Evolutionary conservation across 176 grass and related monocot genomes (phyloP), one percentile per base, ranked within the genome.

Genomic region (Oryza glumipatula): DNA sequence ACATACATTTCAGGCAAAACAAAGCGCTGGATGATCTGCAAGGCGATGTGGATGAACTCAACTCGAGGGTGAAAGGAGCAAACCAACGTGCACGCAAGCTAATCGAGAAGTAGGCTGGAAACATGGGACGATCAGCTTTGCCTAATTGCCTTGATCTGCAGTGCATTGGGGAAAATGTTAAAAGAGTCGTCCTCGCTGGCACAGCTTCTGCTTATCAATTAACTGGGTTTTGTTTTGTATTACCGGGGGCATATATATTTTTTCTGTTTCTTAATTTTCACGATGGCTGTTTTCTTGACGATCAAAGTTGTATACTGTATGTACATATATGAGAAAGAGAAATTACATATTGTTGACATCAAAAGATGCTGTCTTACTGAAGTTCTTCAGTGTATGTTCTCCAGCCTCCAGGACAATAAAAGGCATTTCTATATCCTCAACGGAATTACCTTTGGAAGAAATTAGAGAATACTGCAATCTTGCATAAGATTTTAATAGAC

Each of bases 11-110:
- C 88, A 90, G 93, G 82, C 93, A 95, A 95, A 95, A 85, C 81
- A 70, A 83, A 14, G 90, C 88, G 30, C 71, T 95, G 22, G 93
- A 86, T 76, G 12, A 70, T 23, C 77, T 92, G 72, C 77, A 92
- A 10, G 83, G 65, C n/a, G 93, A 95, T 19, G 86, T 95, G 58
- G 93, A 90, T 9, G 93, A 95, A 67, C 88, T 95, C 13, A 95
- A 92, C 78, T 49, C 71, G 51, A 77, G 88, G 78, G 83, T 88
- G 60, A 95, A 89, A 52, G 90, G 90, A 48, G 90, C 93, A 45
- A 94, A 94, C 84, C 82, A 87, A 22, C 93, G 82, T 39, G 90
- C 90, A 11, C 82, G 83, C 17, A 85, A 83, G 54, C 17, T 95
- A 33, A 5, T 88, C 15, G 67, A 48, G 67, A 84, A 95, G 17